Conservation (phyloP, 805 yeast genomes). For the Maudiozyma bulderi region DNA sequence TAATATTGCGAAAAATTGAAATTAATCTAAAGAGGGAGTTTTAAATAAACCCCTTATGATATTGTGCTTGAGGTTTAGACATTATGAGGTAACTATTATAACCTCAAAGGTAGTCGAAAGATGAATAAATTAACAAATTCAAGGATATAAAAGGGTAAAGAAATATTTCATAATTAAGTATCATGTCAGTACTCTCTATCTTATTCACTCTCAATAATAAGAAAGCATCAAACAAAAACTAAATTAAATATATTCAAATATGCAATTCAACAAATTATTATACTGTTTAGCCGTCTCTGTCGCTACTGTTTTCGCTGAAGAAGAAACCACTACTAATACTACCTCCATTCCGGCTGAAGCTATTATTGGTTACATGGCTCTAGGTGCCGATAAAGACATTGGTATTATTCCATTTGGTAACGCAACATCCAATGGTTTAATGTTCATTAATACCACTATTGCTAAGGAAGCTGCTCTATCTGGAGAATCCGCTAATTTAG, state of each 20-base stretch:
- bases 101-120: too few species aligned
- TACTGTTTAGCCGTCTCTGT: slow-evolving; percentile 10
- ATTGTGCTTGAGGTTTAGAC: too few species aligned
- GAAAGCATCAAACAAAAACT: background rate
- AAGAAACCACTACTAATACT: slow-evolving; percentile 9
- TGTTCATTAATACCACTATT: slow-evolving; percentile 27
- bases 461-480: slow-evolving; percentile 15
- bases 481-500: slow-evolving; percentile 4
- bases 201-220: background rate
- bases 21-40: background rate
- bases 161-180: too few species aligned
- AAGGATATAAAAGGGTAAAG: too few species aligned
- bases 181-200: too few species aligned
- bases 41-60: background rate
- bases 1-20: too few species aligned
- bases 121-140: too few species aligned
- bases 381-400: slow-evolving; percentile 21
- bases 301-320: slow-evolving; percentile 12
- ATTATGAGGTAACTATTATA: too few species aligned
- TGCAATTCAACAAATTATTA: slow-evolving; percentile 14
- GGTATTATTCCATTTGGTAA: slow-evolving; percentile 23
- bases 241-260: slow-evolving; percentile 4
- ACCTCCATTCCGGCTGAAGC: slow-evolving; percentile 24
- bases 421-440: slow-evolving; percentile 22
- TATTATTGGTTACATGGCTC: slow-evolving; percentile 23